Conservation (phyloP, 2,329 filamentous ascomycete genomes). For the Blastomyces gilchristii region DNA sequence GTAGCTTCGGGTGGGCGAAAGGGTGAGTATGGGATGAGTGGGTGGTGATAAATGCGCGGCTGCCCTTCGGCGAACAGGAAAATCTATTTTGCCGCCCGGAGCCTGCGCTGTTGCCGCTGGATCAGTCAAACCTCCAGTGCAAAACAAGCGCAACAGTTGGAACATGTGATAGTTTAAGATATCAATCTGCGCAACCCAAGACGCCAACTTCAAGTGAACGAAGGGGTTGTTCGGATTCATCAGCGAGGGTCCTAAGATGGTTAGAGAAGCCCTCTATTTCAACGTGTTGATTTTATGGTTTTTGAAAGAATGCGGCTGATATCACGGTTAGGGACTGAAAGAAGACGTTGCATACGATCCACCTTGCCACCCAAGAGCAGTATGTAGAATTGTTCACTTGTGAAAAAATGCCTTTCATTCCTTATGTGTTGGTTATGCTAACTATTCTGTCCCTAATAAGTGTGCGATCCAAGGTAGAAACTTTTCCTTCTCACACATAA, state of each 20-base stretch:
- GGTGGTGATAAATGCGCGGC: neutral
- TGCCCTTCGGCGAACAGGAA: neutral
- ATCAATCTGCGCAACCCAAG: neutral
- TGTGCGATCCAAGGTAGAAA: constrained; percentile 78
- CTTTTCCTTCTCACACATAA: neutral
- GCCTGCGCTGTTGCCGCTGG: too few relatives aligned
- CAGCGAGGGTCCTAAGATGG: constrained; percentile 1
- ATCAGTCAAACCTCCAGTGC: too few relatives aligned
- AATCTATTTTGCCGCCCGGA: constrained; percentile 7
- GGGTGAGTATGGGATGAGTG: neutral
- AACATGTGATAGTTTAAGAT: too few relatives aligned
- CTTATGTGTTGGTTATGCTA: constrained; percentile 7
- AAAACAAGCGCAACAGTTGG: too few relatives aligned
- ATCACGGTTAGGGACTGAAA: constrained; percentile 37
- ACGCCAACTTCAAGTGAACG: neutral
- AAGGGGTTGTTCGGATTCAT: neutral
- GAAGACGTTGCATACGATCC: constrained; percentile 64
- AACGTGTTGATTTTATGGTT: neutral
- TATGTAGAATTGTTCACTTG: constrained; percentile 37
- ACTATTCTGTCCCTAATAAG: constrained; percentile 32
- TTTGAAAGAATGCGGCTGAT: neutral
- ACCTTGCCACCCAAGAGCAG: constrained; percentile 76
- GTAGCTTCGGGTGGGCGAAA: neutral
- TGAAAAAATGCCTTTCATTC: neutral
- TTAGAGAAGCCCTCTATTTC: neutral